Base-by-base conservation (phyloP, 1,284 basidiomycete species). In the Puccinia polysora region DNA sequence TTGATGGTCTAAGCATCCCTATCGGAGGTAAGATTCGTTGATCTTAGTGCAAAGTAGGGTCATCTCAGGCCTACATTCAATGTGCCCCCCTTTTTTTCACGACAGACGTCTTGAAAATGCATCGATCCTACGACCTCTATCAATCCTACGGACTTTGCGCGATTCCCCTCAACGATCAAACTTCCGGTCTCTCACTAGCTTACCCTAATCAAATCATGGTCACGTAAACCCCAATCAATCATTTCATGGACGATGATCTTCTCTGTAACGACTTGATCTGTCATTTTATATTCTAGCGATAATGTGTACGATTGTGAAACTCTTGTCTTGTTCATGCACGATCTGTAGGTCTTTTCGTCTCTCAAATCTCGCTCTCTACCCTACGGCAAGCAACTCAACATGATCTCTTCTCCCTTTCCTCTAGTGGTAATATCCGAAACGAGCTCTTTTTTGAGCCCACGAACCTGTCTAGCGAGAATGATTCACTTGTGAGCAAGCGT, bases 301-400 rank as follows among this genome's bases (percentile, higher is more conserved):
- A 87, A 90, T 88, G 62, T 86, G 86, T 79, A 77, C 73, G 79
- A 85, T 12, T 77, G 77, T 20, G 75, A 86, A 38, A 88, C 86
- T 0, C 78, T 94, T 38, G 84, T 96, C 25, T 80, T 95, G 45
- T 89, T 95, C 76, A 86, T 89, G 8, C 93, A 96, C 81, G 92
- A 96, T 82, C 90, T 94, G 92, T 93, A 78, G 77, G 88, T 81
- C 25, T 3, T 49, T 58, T 62, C 50, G 15, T 7, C 49, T 15
- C 8, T 2, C 52, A 1, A 18, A 15, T 14, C 28, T 12, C n/a
- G 14, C 14, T 40, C 12, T 6, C 23, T 38, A 3, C 52, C 36
- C 45, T 45, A 72, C 40, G 28, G 20, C 20, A 1, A 28, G 23
- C 14, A 23, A 15, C n/a, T 28, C 6, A 12, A 14, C 50, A 23